A percentile compares a stretch with the other conserved stretches of the same genome.
Evolutionary conservation across 805 yeast species (phyloP).

Genomic region (Starmerella riodocensis): DNA sequence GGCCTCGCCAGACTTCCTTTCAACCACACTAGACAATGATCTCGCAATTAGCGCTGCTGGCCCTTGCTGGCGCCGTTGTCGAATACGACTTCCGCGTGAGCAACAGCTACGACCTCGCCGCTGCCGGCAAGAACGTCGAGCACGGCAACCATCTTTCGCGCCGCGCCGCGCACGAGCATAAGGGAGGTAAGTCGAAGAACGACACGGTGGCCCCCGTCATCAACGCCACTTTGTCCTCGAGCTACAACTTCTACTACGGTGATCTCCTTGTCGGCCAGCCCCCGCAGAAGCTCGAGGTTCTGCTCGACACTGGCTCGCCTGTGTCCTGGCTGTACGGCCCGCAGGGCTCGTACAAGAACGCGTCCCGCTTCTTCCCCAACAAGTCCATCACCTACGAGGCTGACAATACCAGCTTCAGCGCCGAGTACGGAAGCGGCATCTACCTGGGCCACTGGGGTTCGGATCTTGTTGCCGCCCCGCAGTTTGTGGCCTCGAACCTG

Average conservation of each 20-base stretch:
- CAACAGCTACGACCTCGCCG: slow-evolving; percentile 4
- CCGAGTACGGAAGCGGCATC: slow-evolving; percentile 30
- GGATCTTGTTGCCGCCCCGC: slow-evolving; percentile 22
- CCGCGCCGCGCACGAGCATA: neutral
- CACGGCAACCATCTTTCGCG: neutral
- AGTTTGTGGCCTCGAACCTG: slow-evolving; percentile 8
- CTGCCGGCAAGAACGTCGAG: neutral
- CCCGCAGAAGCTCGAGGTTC: slow-evolving; percentile 31
- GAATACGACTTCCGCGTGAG: slow-evolving; percentile 9
- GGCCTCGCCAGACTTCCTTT: too few species aligned
- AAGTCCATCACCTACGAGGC: slow-evolving; percentile 27
- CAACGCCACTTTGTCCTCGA: slow-evolving; percentile 20
- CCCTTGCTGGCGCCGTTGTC: slow-evolving; percentile 11
- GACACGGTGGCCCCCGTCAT: slow-evolving; percentile 13
- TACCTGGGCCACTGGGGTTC: slow-evolving; percentile 26
- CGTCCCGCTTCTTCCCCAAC: slow-evolving; percentile 23
- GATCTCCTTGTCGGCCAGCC: slow-evolving; percentile 33
- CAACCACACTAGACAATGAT: neutral
- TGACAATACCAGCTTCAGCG: slow-evolving; percentile 27
- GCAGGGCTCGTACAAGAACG: slow-evolving; percentile 22
- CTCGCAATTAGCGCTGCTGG: slow-evolving; percentile 5
- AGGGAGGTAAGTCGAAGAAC: neutral
- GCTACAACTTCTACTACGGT: slow-evolving; percentile 29
- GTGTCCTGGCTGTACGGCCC: slow-evolving; percentile 37
- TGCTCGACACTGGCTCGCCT: slow-evolving; percentile 40